A percentile compares a stretch with the other conserved stretches of the same genome.
phyloP scores from a whole-genome alignment of 1,284 basidiomycete species.

The Psilocybe mexicana region DNA sequence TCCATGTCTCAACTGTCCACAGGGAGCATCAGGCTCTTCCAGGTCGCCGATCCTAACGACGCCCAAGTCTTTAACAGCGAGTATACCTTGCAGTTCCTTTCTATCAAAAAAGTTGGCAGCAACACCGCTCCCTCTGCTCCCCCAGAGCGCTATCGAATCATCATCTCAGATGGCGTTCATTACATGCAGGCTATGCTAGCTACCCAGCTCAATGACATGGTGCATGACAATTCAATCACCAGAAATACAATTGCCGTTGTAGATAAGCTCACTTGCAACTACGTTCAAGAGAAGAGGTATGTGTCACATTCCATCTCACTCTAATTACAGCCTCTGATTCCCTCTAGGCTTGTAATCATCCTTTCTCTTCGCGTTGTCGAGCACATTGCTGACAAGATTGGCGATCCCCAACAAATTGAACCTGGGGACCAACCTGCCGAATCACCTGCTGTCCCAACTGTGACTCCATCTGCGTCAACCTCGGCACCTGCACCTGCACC shows the following conservation, averaged over 20 bases:
- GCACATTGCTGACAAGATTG: slow-evolving; percentile 67
- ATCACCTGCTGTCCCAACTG: slow-evolving; percentile 26
- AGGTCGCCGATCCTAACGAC: slow-evolving; percentile 47
- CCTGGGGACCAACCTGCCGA: slow-evolving; percentile 22
- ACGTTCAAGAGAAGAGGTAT: slow-evolving; percentile 83
- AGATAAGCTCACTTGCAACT: slow-evolving; percentile 81
- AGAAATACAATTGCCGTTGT: slow-evolving; percentile 78
- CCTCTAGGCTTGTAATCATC: slow-evolving; percentile 79
- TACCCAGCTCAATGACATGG: slow-evolving; percentile 83
- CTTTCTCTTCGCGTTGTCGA: slow-evolving; percentile 68
- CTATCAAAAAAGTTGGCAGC: slow-evolving; percentile 74
- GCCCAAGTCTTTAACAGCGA: slow-evolving; percentile 52
- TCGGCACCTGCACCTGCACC: slow-evolving; percentile 11
- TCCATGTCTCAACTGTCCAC: slow-evolving; percentile 46
- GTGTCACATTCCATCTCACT: slow-evolving; percentile 25
- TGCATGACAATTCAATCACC: slow-evolving; percentile 67
- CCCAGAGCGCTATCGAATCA: slow-evolving; percentile 66
- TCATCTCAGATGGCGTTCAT: slow-evolving; percentile 79
- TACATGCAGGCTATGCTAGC: slow-evolving; percentile 95
- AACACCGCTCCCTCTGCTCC: slow-evolving; percentile 33
- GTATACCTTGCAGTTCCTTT: slow-evolving; percentile 79
- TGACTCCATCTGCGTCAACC: slow-evolving; percentile 26
- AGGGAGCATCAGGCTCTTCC: slow-evolving; percentile 57
- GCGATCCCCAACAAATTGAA: slow-evolving; percentile 56
- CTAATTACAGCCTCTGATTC: neutral